Conservation (phyloP, 225 moss, liverwort and hornwort genomes). For the Asterella californica region DNA sequence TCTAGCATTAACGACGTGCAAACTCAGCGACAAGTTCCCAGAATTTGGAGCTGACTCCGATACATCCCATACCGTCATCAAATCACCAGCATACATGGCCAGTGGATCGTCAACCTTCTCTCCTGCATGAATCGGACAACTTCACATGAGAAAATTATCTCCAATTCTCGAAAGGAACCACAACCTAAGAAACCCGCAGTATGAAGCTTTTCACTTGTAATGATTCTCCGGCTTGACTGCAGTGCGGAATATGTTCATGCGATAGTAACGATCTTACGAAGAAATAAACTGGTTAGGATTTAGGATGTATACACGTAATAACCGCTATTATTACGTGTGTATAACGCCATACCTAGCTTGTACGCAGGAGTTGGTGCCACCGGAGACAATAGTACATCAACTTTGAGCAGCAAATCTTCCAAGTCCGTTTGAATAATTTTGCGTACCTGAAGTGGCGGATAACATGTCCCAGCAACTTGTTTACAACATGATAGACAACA, state of each 20-base stretch:
- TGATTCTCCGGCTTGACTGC: background rate
- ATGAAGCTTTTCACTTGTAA: no score
- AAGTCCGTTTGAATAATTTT: slow-evolving; percentile 80
- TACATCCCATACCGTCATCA: slow-evolving; percentile 64
- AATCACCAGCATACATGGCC: slow-evolving; percentile 86
- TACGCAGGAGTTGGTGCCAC: slow-evolving; percentile 84
- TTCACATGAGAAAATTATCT: background rate
- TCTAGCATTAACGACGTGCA: background rate
- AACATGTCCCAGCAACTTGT: background rate
- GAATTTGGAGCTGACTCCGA: no score
- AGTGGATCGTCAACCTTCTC: slow-evolving; percentile 80
- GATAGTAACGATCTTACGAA: no score
- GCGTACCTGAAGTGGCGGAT: slow-evolving; percentile 49
- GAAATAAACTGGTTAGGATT: no score
- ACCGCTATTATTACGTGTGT: background rate
- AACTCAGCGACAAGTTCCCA: no score
- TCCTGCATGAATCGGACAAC: slow-evolving; percentile 42
- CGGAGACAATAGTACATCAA: slow-evolving; percentile 80
- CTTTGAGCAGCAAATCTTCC: slow-evolving; percentile 58
- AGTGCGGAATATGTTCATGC: background rate
- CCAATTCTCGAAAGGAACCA: background rate
- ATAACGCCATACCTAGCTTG: slow-evolving; percentile 49
- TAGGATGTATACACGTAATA: background rate
- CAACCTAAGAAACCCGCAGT: background rate
- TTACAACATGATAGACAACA: background rate